Conservation (phyloP, 306 rosid genomes). For the Astragalus glycyphyllos region DNA sequence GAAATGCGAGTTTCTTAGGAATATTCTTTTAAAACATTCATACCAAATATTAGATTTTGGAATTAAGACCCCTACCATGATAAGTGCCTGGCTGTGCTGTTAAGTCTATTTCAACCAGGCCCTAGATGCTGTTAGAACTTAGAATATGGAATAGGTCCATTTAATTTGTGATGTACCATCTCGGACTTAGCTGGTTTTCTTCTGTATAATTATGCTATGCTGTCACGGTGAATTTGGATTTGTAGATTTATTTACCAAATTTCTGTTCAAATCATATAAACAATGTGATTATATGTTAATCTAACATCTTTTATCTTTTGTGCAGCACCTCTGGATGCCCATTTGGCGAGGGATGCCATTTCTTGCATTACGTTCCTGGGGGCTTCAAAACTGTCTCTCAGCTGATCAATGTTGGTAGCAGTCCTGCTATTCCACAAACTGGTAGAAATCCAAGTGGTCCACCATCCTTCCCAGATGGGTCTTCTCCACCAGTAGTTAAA, state of each 20-base stretch:
- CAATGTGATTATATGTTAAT: constrained; percentile 13
- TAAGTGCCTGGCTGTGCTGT: background rate
- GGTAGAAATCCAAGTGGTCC: constrained; percentile 60
- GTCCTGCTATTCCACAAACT: constrained; percentile 55
- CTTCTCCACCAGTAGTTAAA: constrained; percentile 79
- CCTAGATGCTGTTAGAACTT: background rate
- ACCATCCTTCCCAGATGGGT: constrained; percentile 73
- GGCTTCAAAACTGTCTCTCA: constrained; percentile 81
- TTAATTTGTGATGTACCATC: background rate
- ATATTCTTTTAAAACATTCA: background rate
- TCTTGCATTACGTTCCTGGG: constrained; percentile 87
- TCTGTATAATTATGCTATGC: background rate
- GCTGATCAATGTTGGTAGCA: constrained; percentile 61
- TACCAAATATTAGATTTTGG: no score
- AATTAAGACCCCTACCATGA: background rate
- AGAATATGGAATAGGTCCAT: background rate
- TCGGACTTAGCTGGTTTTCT: background rate
- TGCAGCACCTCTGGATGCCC: constrained; percentile 97
- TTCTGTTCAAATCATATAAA: background rate
- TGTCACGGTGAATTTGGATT: background rate
- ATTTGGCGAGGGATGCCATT: constrained; percentile 91
- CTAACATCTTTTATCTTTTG: constrained; percentile 34
- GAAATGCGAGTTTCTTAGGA: no score
- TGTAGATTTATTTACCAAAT: background rate
- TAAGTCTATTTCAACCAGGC: background rate